Base-by-base conservation (phyloP, 257 asterid species). In the Anisodus acutangulus region DNA sequence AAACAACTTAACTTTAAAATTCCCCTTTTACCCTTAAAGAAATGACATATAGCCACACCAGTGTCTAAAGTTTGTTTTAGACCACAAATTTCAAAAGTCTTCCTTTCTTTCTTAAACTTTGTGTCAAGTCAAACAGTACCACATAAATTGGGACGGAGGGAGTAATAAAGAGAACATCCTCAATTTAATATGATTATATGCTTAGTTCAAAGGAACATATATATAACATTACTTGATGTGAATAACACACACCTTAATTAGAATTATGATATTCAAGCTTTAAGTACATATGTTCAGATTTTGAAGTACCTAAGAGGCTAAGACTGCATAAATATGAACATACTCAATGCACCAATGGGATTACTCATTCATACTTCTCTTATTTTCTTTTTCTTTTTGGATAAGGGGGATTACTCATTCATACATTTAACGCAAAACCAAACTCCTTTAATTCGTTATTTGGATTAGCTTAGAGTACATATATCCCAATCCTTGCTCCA, bases 181-280 rank as follows among this genome's bases (percentile, higher is more conserved):
- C 41, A 22, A 76, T 53, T 76, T 51, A 51, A 76, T 76, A 74
- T 76, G 47, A 51, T 74, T 7, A 51, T 35, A 26, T 13, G 81
- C 81, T 53, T 53, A 13, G 64, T 78, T 58, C 81, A 78, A 69
- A 41, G 64, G 13, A 51, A 78, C 5, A 51, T 7, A 31, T 31
- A 31, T 31, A 11, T 22, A 11, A 31, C 35, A 31, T 31, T 31
- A 31, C 35, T 31, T 1, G 35, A 31, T 31, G 35, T 31, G 35
- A 31, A 31, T 31, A 31, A 31, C 35, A 31, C 35, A 31, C 35
- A 31, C 2, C 35, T 31, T 31, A 31, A 31, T 31, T 31, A 31
- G 35, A 31, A 31, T 31, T 31, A 31, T 71, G 37, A n/a, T 71
- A 55, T 71, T 45, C 57, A 71, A 71, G 57, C 9, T 17, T 8